phyloP scores from a whole-genome alignment of 2,329 filamentous ascomycete genomes.

The Monascus ruber region DNA sequence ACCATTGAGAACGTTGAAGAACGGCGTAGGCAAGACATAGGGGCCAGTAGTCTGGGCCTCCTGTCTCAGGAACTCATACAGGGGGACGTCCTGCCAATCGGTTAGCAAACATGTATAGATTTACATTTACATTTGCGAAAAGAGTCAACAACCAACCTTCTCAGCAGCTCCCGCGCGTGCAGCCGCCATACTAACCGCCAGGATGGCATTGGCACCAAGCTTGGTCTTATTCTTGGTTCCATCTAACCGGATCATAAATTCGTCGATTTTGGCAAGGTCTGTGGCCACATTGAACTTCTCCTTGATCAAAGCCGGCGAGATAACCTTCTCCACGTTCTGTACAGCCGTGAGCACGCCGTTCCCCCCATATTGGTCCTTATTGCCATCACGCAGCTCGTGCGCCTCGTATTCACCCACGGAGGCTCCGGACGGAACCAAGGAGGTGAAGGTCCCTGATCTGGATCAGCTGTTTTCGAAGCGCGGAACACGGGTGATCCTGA shows the following conservation, averaged over 20 bases:
- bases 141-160: conserved; percentile 23
- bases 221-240: conserved; percentile 49
- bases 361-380: conserved; percentile 43
- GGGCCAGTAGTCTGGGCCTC: conserved; percentile 42
- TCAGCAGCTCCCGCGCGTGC: conserved; percentile 47
- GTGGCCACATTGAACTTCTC: conserved; percentile 40
- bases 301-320: conserved; percentile 45
- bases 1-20: conserved; percentile 50
- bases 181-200: conserved; percentile 49
- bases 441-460: conserved; percentile 16
- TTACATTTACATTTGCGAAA: neutral
- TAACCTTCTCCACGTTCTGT: conserved; percentile 43
- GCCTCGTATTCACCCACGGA: conserved; percentile 25
- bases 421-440: conserved; percentile 24
- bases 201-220: conserved; percentile 49
- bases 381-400: conserved; percentile 34
- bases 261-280: conserved; percentile 44
- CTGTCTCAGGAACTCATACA: conserved; percentile 48
- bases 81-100: conserved; percentile 33
- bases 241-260: conserved; percentile 44
- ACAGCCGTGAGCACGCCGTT: conserved; percentile 47
- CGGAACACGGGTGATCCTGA: neutral
- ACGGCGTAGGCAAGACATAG: conserved; percentile 47
- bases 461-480: neutral
- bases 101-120: neutral